phyloP scores from a whole-genome alignment of 2,329 filamentous ascomycete species.

The Aureobasidium sp. region DNA sequence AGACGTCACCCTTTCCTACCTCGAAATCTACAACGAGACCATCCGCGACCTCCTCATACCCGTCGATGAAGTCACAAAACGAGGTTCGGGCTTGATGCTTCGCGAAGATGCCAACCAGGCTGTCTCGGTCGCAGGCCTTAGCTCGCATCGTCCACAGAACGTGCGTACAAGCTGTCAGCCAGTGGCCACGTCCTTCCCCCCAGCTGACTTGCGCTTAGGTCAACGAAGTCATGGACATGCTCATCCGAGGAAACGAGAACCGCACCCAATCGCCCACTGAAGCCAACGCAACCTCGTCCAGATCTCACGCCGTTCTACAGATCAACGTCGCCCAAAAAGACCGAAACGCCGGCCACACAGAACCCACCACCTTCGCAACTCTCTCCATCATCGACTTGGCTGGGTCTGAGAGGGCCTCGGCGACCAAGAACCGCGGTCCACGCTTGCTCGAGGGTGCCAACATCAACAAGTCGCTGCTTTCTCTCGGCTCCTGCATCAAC shows the following conservation, averaged over 20 bases:
- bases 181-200: neutral
- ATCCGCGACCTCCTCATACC: constrained; percentile 92
- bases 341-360: constrained; percentile 82
- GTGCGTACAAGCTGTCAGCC: constrained; percentile 47
- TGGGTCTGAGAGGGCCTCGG: constrained; percentile 90
- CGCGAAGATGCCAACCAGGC: constrained; percentile 91
- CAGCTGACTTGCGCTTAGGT: constrained; percentile 32
- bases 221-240: constrained; percentile 98
- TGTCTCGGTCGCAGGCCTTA: constrained; percentile 83
- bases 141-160: constrained; percentile 82
- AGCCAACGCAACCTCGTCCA: constrained; percentile 93
- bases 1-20: constrained; percentile 85
- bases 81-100: constrained; percentile 76
- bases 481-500: constrained; percentile 95
- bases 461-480: constrained; percentile 97
- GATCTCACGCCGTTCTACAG: constrained; percentile 93
- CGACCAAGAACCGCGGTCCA: constrained; percentile 92
- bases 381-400: constrained; percentile 97
- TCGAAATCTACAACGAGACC: constrained; percentile 99
- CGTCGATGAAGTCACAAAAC: constrained; percentile 55
- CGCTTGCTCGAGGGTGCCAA: constrained; percentile 89
- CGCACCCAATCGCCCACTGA: constrained; percentile 94
- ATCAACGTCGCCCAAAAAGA: constrained; percentile 95
- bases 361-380: constrained; percentile 96
- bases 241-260: constrained; percentile 87